phyloP scores from a whole-genome alignment of 2,329 filamentous ascomycete genomes.

The Pleomassaria siparia region DNA sequence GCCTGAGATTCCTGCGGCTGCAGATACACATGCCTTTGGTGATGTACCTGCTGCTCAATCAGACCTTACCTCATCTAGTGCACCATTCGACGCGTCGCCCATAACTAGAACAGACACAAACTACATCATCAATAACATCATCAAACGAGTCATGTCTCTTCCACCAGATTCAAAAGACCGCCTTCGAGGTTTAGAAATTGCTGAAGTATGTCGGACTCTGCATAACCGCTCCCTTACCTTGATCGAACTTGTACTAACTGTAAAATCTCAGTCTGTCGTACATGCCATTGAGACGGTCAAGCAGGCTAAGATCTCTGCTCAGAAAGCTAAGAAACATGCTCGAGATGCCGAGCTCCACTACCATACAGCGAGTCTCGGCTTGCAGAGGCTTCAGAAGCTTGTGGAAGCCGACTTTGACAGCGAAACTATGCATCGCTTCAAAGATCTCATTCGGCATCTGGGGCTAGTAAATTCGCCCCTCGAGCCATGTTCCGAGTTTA shows the following conservation, averaged over 20 bases:
- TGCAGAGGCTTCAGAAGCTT: background rate
- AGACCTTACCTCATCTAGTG: background rate
- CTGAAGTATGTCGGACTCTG: conserved; percentile 24
- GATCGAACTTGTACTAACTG: conserved; percentile 15
- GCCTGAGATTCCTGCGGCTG: background rate
- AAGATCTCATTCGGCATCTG: background rate
- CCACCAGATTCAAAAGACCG: conserved; percentile 14
- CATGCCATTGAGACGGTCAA: conserved; percentile 18
- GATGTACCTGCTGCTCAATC: background rate
- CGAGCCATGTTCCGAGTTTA: background rate
- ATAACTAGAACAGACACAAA: conserved; percentile 6
- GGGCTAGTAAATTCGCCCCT: background rate
- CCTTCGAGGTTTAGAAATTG: conserved; percentile 22
- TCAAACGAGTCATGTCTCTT: conserved; percentile 13
- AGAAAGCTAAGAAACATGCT: conserved; percentile 22
- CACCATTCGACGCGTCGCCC: background rate
- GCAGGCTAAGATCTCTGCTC: conserved; percentile 19
- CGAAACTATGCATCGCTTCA: background rate
- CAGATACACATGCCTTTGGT: background rate
- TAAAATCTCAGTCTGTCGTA: conserved; percentile 21
- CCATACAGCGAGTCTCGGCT: background rate
- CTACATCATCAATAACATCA: conserved; percentile 16
- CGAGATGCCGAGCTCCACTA: conserved; percentile 20
- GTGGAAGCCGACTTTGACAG: background rate
- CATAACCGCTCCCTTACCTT: conserved; percentile 1